These are phyloP conservation scores for Aspergillus floridensis DNA, from an alignment of 2,329 filamentous ascomycete species.

Conservation along the genomic window DNA sequence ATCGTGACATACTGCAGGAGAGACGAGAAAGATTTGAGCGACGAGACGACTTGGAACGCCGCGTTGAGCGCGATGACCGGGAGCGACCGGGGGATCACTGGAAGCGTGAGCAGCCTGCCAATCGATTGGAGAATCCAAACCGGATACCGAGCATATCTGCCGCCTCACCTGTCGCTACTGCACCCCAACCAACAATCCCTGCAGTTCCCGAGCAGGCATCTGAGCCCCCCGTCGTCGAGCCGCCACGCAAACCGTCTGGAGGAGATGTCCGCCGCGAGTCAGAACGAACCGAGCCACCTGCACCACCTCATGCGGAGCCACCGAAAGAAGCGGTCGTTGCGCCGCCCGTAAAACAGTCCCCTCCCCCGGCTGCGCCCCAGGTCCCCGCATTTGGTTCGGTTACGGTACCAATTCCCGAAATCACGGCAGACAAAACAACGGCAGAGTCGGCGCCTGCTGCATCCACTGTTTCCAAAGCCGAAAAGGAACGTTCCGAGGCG, in stretches of 20 bases:
- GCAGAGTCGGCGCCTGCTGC: slow-evolving; percentile 13
- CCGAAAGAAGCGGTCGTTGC: slow-evolving; percentile 23
- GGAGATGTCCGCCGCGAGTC: slow-evolving; percentile 34
- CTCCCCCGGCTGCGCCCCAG: slow-evolving; percentile 41
- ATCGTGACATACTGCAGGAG: slow-evolving; percentile 17
- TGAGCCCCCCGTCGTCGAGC: slow-evolving; percentile 27
- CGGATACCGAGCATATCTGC: slow-evolving; percentile 27
- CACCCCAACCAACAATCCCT: slow-evolving; percentile 13
- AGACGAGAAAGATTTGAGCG: slow-evolving; percentile 31
- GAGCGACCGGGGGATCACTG: slow-evolving; percentile 35
- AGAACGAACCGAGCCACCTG: slow-evolving; percentile 27
- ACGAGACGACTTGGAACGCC: slow-evolving; percentile 32
- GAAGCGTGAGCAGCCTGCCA: slow-evolving; percentile 42
- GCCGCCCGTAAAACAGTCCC: slow-evolving; percentile 30
- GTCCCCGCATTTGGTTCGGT: slow-evolving; percentile 45
- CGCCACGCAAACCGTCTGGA: slow-evolving; percentile 24
- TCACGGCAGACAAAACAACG: slow-evolving; percentile 22
- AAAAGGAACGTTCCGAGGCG: slow-evolving; percentile 27
- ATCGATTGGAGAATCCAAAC: slow-evolving; percentile 26
- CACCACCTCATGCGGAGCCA: slow-evolving; percentile 25
- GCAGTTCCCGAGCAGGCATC: slow-evolving; percentile 21
- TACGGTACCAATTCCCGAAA: slow-evolving; percentile 25
- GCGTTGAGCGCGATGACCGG: slow-evolving; percentile 29
- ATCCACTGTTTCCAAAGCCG: slow-evolving; percentile 10
- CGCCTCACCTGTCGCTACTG: slow-evolving; percentile 15